phyloP scores from a whole-genome alignment of 768 basidiomycete species.

The Rhodosporidiobolus sp. region DNA sequence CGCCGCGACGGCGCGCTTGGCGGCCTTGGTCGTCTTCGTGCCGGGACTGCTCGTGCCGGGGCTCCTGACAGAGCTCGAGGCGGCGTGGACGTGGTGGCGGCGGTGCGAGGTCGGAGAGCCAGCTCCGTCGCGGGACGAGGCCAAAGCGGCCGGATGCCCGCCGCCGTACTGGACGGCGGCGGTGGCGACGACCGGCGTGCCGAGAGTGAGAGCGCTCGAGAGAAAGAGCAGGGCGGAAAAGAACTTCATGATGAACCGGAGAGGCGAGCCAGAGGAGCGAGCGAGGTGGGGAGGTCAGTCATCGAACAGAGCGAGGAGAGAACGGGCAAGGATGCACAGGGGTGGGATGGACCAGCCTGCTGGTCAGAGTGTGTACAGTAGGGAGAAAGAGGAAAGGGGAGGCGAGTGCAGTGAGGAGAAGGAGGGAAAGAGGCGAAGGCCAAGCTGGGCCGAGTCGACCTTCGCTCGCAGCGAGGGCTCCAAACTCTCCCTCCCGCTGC shows the following conservation, averaged over 20 bases:
- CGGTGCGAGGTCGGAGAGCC: not conserved
- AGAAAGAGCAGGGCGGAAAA: not conserved
- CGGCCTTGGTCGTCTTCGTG: not conserved
- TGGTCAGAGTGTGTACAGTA: no score
- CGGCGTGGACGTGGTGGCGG: not conserved
- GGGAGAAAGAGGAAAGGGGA: no score
- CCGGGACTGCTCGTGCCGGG: not conserved
- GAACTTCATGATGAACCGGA: not conserved
- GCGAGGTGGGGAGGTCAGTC: not conserved
- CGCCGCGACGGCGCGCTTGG: not conserved
- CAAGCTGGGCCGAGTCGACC: no score
- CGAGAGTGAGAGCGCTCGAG: not conserved
- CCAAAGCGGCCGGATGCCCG: not conserved
- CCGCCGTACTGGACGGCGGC: not conserved
- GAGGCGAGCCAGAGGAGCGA: not conserved
- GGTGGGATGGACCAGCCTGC: no score
- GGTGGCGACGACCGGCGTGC: not conserved
- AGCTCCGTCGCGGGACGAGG: not conserved
- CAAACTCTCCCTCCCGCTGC: no score
- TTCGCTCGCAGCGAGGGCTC: no score
- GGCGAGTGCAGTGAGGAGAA: no score
- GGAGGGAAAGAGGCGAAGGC: no score
- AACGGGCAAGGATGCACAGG: no score
- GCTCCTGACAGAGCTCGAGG: not conserved
- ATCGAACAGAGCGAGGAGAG: no score